Base-by-base conservation (phyloP, 495 filamentous ascomycete genomes). In the Collariella sp. region DNA sequence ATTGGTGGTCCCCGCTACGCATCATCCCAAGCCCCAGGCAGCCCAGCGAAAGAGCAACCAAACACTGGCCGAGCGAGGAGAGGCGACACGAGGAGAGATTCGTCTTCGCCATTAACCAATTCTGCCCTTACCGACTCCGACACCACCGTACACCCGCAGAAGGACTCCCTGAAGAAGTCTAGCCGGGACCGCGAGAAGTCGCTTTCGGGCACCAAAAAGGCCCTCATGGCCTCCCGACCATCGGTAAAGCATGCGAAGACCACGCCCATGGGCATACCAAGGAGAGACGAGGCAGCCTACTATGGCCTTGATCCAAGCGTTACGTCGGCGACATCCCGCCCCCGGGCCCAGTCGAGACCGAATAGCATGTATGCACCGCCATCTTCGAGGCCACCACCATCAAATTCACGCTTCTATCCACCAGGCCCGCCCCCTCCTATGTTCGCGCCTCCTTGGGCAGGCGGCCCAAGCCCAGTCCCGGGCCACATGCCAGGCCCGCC, bases 41-140 rank as follows among this genome's bases (percentile, higher is more conserved):
- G 69, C 33, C 70, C 72, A 26, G 63, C 57, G 26, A 74, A 72
- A 48, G 72, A 77, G 42, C 69, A 69, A 44, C 66, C 73, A 39
- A 77, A 75, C 56, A 76, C 71, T 7, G 57, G 73, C 46, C 72
- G 68, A 56, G 48, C 68, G 43, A 66, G 73, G 40, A 70, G 60
- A 62, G 65, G 70, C 47, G 62, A 63, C 24, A 50, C 46, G 46
- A 66, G 64, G 48, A 58, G 58, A 57, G 69, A 66, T 48, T 66
- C 70, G 7, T 61, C 58, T 31, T 70, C 70, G 10, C 65, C 66
- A 24, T 29, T 60, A 29, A 64, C 55, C 19, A 60, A 54, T 55
- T 59, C 58, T 24, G 61, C 64, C 23, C 56, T 67, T 9, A 69
- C 73, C 56, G 72, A 76, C 60, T 73, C 75, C 44, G 73, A 75